Conservation (phyloP, 2,329 filamentous ascomycete species). For the Beauveria asiatica region DNA sequence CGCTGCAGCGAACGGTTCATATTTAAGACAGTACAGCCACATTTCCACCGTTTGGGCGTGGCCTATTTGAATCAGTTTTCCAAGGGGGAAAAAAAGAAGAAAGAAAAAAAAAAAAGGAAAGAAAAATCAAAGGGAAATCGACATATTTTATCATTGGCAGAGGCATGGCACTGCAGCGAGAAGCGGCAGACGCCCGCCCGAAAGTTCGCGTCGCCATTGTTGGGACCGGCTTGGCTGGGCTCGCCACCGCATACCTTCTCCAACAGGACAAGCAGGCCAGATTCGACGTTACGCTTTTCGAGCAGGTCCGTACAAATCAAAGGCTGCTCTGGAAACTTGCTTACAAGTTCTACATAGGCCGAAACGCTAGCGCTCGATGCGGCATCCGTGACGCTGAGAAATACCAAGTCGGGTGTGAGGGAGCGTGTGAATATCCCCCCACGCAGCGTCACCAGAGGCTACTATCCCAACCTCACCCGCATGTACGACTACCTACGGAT, state of each 20-base stretch:
- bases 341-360: constrained; percentile 18
- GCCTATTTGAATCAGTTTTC: neutral
- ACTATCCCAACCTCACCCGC: constrained; percentile 44
- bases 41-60: neutral
- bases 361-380: constrained; percentile 28
- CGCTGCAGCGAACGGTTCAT: neutral
- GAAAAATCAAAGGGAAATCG: neutral
- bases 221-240: constrained; percentile 29
- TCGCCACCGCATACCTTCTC: constrained; percentile 28
- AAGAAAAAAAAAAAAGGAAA: neutral
- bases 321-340: neutral
- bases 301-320: constrained; percentile 20
- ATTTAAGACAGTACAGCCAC: neutral
- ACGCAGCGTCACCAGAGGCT: constrained; percentile 32
- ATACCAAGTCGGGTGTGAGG: constrained; percentile 20
- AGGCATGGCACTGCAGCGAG: neutral
- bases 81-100: neutral
- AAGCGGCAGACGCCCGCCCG: neutral
- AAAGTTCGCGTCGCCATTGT: constrained; percentile 24
- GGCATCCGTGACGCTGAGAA: constrained; percentile 28
- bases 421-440: constrained; percentile 33
- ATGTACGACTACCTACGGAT: constrained; percentile 50
- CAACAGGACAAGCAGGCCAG: constrained; percentile 22
- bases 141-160: neutral
- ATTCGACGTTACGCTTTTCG: constrained; percentile 28